phyloP scores from a whole-genome alignment of 768 basidiomycete species.

The Aureoboletus auriporus region DNA sequence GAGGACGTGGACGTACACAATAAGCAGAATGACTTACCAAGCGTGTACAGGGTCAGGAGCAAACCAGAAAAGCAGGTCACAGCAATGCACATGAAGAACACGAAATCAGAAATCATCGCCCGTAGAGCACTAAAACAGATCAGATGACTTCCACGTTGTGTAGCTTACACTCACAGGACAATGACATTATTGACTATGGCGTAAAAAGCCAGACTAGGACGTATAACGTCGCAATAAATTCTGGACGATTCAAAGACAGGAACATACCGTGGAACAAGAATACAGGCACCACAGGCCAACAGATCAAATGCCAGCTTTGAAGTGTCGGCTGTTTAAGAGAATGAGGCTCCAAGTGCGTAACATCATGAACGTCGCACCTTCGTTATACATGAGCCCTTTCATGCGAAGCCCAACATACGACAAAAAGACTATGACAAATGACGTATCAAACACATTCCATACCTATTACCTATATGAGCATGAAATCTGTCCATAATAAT shows the following conservation, averaged over 20 bases:
- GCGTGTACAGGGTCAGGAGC: slow-evolving; percentile 48
- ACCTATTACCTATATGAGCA: slow-evolving; percentile 43
- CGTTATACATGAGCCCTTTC: slow-evolving; percentile 50
- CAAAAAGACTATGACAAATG: slow-evolving; percentile 66
- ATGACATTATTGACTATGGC: slow-evolving; percentile 75
- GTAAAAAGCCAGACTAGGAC: slow-evolving; percentile 68
- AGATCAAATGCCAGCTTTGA: slow-evolving; percentile 76
- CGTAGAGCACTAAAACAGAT: slow-evolving; percentile 56
- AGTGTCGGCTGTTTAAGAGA: slow-evolving; percentile 31
- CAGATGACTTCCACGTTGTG: not conserved
- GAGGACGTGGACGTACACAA: slow-evolving; percentile 19
- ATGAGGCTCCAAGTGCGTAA: not conserved
- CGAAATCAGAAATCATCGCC: slow-evolving; percentile 77
- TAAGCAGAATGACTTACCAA: slow-evolving; percentile 33
- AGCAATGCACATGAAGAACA: slow-evolving; percentile 76
- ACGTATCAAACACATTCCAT: slow-evolving; percentile 88
- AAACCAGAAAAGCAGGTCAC: slow-evolving; percentile 80
- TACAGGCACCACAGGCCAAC: slow-evolving; percentile 79
- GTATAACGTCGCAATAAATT: not conserved
- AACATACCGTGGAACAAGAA: slow-evolving; percentile 73
- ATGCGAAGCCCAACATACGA: slow-evolving; percentile 63
- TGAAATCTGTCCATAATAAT: not conserved
- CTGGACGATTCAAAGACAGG: not conserved
- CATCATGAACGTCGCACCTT: slow-evolving; percentile 39
- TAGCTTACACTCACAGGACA: slow-evolving; percentile 52